Evolutionary conservation across 441 rosid species (phyloP).

Genomic region (Hypseocharis bilobata): DNA sequence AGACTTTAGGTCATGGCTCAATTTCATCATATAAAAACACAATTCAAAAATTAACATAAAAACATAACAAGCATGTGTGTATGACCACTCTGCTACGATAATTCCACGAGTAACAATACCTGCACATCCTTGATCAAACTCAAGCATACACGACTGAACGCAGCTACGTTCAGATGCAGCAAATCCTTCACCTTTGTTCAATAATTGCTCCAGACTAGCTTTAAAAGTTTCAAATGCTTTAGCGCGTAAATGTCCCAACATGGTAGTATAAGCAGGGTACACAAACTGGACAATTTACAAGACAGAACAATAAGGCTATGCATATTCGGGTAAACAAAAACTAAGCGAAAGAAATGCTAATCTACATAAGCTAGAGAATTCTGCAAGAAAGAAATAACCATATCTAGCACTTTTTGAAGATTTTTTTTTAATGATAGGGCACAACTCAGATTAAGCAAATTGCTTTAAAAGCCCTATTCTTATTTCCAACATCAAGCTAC

Average conservation of each 20-base stretch:
- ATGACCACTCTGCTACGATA: not conserved
- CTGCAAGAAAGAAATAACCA: too few relatives aligned
- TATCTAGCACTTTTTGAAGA: too few relatives aligned
- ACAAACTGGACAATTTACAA: slow-evolving; percentile 39
- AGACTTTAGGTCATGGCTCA: too few relatives aligned
- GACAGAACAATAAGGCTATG: not conserved
- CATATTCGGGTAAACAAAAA: not conserved
- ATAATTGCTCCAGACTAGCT: slow-evolving; percentile 36
- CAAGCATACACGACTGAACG: slow-evolving; percentile 37
- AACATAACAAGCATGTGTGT: not conserved
- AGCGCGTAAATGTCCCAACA: slow-evolving; percentile 52
- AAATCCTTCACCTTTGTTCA: slow-evolving; percentile 52
- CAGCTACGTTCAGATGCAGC: slow-evolving; percentile 52
- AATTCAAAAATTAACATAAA: not conserved
- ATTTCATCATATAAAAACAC: too few relatives aligned
- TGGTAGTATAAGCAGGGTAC: slow-evolving; percentile 40
- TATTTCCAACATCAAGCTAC: too few relatives aligned
- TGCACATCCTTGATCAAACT: slow-evolving; percentile 57
- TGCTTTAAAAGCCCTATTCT: too few relatives aligned
- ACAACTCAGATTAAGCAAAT: too few relatives aligned
- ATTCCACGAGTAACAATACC: slow-evolving; percentile 33
- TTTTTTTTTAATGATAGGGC: too few relatives aligned
- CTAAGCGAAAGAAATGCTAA: too few relatives aligned
- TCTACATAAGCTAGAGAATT: too few relatives aligned
- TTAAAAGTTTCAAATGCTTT: slow-evolving; percentile 50